phyloP scores from a whole-genome alignment of 768 basidiomycete genomes.

The Rhodotorula sphaerocarpa region DNA sequence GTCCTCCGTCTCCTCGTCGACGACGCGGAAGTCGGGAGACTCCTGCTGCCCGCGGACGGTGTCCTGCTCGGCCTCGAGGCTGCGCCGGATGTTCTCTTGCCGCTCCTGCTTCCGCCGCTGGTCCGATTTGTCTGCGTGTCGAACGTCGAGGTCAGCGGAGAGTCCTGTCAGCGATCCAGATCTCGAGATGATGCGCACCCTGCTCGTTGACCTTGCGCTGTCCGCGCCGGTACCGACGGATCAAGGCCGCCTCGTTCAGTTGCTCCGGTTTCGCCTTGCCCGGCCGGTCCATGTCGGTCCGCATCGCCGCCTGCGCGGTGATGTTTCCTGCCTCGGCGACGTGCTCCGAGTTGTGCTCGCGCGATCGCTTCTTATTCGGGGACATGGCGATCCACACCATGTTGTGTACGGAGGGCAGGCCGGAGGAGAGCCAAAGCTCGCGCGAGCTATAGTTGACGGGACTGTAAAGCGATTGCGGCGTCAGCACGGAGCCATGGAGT shows the following conservation, averaged over 20 bases:
- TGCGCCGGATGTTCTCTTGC: too few species aligned
- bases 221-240: constrained; percentile 1
- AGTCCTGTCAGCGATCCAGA: too few species aligned
- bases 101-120: too few species aligned
- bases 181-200: too few species aligned
- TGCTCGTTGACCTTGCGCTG: background rate
- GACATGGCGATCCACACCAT: constrained; percentile 6
- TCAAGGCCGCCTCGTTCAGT: constrained; percentile 4
- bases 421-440: constrained; percentile 10
- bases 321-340: background rate
- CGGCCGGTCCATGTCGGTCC: background rate
- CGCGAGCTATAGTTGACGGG: constrained; percentile 20
- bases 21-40: too few species aligned
- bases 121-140: too few species aligned
- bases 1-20: too few species aligned
- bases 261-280: background rate
- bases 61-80: too few species aligned
- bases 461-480: background rate
- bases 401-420: constrained; percentile 12
- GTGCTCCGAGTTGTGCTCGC: background rate
- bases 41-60: too few species aligned
- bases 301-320: background rate
- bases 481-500: fast-evolving
- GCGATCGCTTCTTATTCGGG: background rate
- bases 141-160: background rate